Conservation (phyloP, 2,329 filamentous ascomycete genomes). For the Aspergillus sp. region DNA sequence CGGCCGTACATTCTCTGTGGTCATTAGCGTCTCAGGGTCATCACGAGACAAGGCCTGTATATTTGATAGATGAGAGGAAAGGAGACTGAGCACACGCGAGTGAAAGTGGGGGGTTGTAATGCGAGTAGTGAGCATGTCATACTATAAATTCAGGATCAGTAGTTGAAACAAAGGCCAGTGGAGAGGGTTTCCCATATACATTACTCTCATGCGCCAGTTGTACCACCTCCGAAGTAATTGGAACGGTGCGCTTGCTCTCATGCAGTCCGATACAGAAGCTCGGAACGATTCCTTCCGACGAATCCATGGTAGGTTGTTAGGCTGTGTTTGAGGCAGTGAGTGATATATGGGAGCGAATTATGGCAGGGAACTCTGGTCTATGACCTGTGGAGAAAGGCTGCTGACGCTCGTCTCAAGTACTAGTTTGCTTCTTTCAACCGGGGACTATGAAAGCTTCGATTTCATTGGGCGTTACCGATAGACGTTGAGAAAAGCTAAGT, state of each 20-base stretch:
- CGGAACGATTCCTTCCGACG: constrained; percentile 39
- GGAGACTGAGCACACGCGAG: constrained; percentile 54
- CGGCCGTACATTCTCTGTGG: constrained; percentile 41
- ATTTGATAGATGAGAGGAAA: constrained; percentile 52
- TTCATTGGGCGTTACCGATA: not conserved
- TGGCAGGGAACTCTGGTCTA: not conserved
- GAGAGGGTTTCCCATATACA: constrained; percentile 34
- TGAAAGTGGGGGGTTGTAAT: constrained; percentile 64
- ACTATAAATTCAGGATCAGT: constrained; percentile 44
- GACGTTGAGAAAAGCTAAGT: not conserved
- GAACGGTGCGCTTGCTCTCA: constrained; percentile 53
- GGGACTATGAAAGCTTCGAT: not conserved
- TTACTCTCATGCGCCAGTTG: constrained; percentile 58
- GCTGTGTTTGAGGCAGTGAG: not conserved
- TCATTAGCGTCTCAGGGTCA: constrained; percentile 38
- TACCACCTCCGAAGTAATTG: constrained; percentile 52
- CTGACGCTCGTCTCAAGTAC: constrained; percentile 1
- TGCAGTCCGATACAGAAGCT: constrained; percentile 63
- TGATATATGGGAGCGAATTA: not conserved
- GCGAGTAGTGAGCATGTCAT: constrained; percentile 64
- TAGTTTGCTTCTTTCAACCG: constrained; percentile 14
- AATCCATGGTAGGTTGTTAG: constrained; percentile 29
- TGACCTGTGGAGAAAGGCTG: not conserved
- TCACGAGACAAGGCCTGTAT: constrained; percentile 38
- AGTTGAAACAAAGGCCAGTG: constrained; percentile 9